phyloP scores from a whole-genome alignment of 768 basidiomycete genomes.

The Pisolithus orientalis region DNA sequence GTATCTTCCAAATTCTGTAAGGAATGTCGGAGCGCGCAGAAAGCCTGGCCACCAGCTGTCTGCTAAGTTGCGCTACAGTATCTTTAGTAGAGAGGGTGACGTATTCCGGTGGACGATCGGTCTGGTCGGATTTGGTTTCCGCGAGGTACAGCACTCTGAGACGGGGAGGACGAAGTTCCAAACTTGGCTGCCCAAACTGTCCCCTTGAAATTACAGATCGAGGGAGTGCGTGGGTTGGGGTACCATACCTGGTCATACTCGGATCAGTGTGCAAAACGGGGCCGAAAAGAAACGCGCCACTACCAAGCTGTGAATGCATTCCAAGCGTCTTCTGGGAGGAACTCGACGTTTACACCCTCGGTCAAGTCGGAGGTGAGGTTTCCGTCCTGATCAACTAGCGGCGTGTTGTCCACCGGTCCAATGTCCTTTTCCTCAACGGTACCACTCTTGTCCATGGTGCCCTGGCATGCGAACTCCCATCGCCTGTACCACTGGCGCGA shows the following conservation, averaged over 20 bases:
- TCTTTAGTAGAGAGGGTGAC: constrained; percentile 48
- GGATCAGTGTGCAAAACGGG: constrained; percentile 1
- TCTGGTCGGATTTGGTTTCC: constrained; percentile 20
- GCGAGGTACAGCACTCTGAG: constrained; percentile 50
- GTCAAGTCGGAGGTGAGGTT: constrained; percentile 36
- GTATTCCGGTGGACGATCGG: constrained; percentile 24
- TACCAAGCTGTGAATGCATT: constrained; percentile 56
- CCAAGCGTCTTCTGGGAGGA: constrained; percentile 73
- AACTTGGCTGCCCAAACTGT: constrained; percentile 36
- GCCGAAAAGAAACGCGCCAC: not conserved
- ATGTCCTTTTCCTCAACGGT: constrained; percentile 53
- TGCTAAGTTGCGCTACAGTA: constrained; percentile 38
- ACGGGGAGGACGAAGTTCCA: constrained; percentile 71
- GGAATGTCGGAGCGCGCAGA: constrained; percentile 27
- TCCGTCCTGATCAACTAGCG: constrained; percentile 51
- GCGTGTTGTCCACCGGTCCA: constrained; percentile 71
- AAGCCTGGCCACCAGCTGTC: constrained; percentile 35
- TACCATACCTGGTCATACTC: constrained; percentile 60
- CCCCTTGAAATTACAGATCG: constrained; percentile 65
- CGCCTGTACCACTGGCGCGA: constrained; percentile 65
- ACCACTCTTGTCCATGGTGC: constrained; percentile 64
- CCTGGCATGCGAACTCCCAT: constrained; percentile 69
- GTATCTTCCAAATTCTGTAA: constrained; percentile 63
- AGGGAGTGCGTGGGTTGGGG: constrained; percentile 47
- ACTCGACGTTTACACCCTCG: constrained; percentile 70